A percentile compares a stretch with the other conserved stretches of the same genome.
Conservation (phyloP, 2,329 filamentous ascomycete genomes). For the Calonectria montana region DNA sequence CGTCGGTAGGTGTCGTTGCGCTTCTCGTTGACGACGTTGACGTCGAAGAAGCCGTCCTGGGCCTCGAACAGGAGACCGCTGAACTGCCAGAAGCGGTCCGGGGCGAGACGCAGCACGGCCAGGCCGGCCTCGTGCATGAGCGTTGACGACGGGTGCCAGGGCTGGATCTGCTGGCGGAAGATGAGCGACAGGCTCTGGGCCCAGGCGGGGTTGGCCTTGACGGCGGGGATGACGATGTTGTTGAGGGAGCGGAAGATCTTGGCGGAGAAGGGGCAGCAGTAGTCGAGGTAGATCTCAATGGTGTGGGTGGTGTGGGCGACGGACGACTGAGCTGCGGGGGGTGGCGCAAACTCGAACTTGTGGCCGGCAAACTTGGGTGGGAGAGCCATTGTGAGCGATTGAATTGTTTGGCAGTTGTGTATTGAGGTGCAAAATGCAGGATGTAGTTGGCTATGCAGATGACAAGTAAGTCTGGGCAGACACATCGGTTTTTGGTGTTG, state of each 20-base stretch:
- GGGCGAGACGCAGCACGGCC: slow-evolving; percentile 78
- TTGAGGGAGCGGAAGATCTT: slow-evolving; percentile 83
- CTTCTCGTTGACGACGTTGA: slow-evolving; percentile 83
- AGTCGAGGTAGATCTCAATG: slow-evolving; percentile 82
- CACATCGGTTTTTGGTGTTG: slow-evolving; percentile 4
- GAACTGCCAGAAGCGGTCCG: slow-evolving; percentile 84
- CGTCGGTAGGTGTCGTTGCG: slow-evolving; percentile 86
- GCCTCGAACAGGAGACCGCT: slow-evolving; percentile 72
- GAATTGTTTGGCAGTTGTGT: background rate
- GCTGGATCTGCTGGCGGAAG: slow-evolving; percentile 92
- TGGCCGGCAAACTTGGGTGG: slow-evolving; percentile 82
- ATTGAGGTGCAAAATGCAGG: background rate
- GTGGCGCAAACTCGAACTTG: slow-evolving; percentile 65
- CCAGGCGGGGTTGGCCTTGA: slow-evolving; percentile 70
- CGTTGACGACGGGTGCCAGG: slow-evolving; percentile 92
- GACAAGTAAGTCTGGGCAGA: background rate
- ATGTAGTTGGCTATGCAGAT: background rate
- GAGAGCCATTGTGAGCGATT: slow-evolving; percentile 71
- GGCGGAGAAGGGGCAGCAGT: slow-evolving; percentile 82
- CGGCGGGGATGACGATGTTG: slow-evolving; percentile 70
- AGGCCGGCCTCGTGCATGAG: slow-evolving; percentile 85
- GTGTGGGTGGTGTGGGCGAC: slow-evolving; percentile 65
- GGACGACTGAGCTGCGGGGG: slow-evolving; percentile 47
- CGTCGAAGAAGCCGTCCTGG: slow-evolving; percentile 87
- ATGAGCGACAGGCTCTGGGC: slow-evolving; percentile 75